A percentile compares a stretch with the other conserved stretches of the same genome.
Conservation (phyloP, 495 filamentous ascomycete genomes). For the Neurospora hispaniola region DNA sequence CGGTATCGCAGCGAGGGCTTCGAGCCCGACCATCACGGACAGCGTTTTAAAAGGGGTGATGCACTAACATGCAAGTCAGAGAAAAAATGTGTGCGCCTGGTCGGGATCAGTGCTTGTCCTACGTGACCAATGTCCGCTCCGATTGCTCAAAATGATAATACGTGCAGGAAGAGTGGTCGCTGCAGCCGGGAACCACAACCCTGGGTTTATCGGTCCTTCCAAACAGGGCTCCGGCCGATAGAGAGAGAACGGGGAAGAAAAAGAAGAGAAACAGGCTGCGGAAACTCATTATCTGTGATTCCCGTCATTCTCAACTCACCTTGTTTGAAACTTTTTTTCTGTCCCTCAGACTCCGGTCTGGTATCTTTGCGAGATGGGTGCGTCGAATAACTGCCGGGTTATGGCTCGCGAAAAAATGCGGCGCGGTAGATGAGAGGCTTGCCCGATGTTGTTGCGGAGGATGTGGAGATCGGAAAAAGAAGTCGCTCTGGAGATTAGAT, state of each 20-base stretch:
- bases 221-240: background rate
- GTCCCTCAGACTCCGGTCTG: background rate
- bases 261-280: background rate
- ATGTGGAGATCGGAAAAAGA: background rate
- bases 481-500: background rate
- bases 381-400: background rate
- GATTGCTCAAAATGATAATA: slow-evolving; percentile 11
- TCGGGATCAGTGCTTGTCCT: slow-evolving; percentile 16
- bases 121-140: slow-evolving; percentile 9
- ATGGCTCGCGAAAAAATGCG: background rate
- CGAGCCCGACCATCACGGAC: slow-evolving; percentile 1
- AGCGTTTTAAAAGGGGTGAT: background rate
- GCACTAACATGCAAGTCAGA: slow-evolving; percentile 14
- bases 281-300: background rate
- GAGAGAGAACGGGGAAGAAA: background rate
- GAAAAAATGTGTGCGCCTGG: slow-evolving; percentile 7
- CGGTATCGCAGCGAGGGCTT: slow-evolving; percentile 4
- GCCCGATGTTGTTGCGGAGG: background rate
- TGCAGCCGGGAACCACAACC: slow-evolving; percentile 7
- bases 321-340: background rate
- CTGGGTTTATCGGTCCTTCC: slow-evolving; percentile 4
- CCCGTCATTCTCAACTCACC: background rate
- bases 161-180: slow-evolving; percentile 5
- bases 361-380: background rate
- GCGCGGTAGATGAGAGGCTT: background rate